Evolutionary conservation across 2,329 filamentous ascomycete genomes (phyloP).

Genomic region (Blumeriella jaapii): DNA sequence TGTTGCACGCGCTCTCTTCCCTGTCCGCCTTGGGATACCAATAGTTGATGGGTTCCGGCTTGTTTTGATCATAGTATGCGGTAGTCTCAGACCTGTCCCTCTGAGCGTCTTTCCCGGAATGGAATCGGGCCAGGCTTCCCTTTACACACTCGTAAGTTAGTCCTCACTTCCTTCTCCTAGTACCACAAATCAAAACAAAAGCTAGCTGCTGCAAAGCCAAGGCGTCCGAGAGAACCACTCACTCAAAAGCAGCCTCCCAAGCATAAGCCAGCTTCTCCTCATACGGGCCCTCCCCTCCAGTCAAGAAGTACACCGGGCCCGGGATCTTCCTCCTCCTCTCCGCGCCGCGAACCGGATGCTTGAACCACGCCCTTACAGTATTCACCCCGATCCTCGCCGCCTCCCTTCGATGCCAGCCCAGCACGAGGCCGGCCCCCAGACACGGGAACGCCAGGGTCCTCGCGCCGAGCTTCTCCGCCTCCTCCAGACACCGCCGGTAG

Average conservation of each 20-base stretch:
- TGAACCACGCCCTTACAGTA: constrained; percentile 9
- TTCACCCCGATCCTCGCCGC: constrained; percentile 3
- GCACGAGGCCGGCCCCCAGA: constrained; percentile 2
- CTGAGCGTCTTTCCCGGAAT: no score
- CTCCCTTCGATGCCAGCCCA: constrained; percentile 5
- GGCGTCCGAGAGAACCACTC: not conserved
- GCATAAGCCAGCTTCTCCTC: constrained; percentile 3
- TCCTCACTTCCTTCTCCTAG: no score
- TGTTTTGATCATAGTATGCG: no score
- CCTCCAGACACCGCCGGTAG: constrained; percentile 8
- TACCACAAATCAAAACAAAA: no score
- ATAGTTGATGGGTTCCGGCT: no score
- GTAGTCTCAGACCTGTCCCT: no score
- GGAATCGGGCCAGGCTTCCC: no score
- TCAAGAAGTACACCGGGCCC: constrained; percentile 5
- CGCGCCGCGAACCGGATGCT: constrained; percentile 4
- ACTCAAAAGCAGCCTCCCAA: constrained; percentile 8
- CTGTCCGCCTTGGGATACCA: no score
- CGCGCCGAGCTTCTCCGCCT: constrained; percentile 4
- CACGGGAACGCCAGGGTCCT: constrained; percentile 9
- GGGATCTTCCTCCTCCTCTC: constrained; percentile 2
- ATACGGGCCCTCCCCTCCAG: constrained; percentile 5
- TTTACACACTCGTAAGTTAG: no score
- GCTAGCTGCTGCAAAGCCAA: no score
- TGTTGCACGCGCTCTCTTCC: no score